Evolutionary conservation across 768 basidiomycete genomes (phyloP), one percentile per base, ranked within the genome.

Genomic region (Postia placenta): DNA sequence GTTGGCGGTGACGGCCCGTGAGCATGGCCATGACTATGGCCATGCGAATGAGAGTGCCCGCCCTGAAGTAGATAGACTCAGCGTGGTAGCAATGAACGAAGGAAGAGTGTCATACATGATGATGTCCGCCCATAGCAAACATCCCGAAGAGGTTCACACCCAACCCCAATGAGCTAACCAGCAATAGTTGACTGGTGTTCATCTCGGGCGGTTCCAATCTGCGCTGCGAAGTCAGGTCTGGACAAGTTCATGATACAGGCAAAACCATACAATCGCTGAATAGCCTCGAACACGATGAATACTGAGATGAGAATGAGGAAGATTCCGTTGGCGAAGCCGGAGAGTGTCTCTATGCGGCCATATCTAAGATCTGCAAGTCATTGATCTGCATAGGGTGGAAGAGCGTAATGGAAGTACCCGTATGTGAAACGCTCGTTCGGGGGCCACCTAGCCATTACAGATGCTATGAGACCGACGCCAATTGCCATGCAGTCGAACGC

Each of bases 401-500:
- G 6, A 23, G 42, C 23, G 4, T 6, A 39, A 20, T 14, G 37
- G 41, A 26, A 81, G 42, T 56, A 89, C 88, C 96, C 96, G 65
- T 96, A 99, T 14, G 96, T 97, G 69, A 92, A 99, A 28, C 82
- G 75, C 58, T 88, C 87, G 68, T 98, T 92, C 0, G 92, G 88
- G 33, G 91, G 86, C 96, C 96, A 98, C 11, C 87, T 94, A 2
- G 95, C 92, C 87, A 98, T 98, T 4, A 99, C 89, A 7, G 91
- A 94, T 4, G 96, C 96, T 49, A 96, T 82, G 2, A 99, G 76
- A 2, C 96, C 96, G 45, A 99, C 90, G 0, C 83, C 92, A 45
- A 99, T 92, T 0, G 95, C 95, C 79, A 97, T 83, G 62, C 96
- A 98, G 68, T 99, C 96, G 58, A 99, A 99, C 11, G 92, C 91